These are phyloP conservation scores for Paulownia fortunei DNA, from an alignment of 257 asterid species.

Conservation along the genomic window DNA sequence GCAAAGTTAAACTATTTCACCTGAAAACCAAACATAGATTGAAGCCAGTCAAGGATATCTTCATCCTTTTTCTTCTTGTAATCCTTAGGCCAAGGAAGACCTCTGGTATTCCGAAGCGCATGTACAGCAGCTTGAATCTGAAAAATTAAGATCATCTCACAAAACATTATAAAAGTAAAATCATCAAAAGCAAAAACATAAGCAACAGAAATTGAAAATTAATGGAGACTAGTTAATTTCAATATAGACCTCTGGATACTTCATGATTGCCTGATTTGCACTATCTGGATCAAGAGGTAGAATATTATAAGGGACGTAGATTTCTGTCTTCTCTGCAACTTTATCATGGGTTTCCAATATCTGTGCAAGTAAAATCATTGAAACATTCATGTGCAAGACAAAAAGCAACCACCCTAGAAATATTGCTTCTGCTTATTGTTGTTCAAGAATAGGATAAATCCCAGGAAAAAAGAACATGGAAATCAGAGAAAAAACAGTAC, in stretches of 20 bases:
- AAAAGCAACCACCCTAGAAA: neutral
- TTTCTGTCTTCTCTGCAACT: slow-evolving; percentile 91
- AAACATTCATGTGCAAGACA: slow-evolving; percentile 20
- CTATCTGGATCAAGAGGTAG: slow-evolving; percentile 95
- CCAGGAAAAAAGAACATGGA: neutral
- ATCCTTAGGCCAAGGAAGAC: slow-evolving; percentile 94
- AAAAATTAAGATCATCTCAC: slow-evolving; percentile 22
- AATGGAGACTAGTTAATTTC: slow-evolving; percentile 4
- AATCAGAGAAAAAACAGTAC: slow-evolving; percentile 10
- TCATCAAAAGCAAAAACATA: neutral
- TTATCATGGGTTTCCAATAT: slow-evolving; percentile 87
- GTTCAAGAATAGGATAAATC: neutral
- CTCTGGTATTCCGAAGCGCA: slow-evolving; percentile 83
- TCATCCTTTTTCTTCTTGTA: slow-evolving; percentile 91
- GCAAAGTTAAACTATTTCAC: slow-evolving; percentile 36
- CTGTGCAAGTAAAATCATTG: slow-evolving; percentile 38
- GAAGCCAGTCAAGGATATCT: slow-evolving; percentile 96
- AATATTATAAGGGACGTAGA: slow-evolving; percentile 83
- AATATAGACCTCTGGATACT: slow-evolving; percentile 80
- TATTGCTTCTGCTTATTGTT: neutral
- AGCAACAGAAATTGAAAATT: slow-evolving; percentile 16
- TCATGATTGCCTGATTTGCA: slow-evolving; percentile 94
- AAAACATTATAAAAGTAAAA: slow-evolving; percentile 15
- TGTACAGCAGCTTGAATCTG: slow-evolving; percentile 92
- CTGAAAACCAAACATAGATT: slow-evolving; percentile 96